These are phyloP conservation scores for Lupinus albus DNA, from an alignment of 306 rosid genomes.

Conservation along the genomic window DNA sequence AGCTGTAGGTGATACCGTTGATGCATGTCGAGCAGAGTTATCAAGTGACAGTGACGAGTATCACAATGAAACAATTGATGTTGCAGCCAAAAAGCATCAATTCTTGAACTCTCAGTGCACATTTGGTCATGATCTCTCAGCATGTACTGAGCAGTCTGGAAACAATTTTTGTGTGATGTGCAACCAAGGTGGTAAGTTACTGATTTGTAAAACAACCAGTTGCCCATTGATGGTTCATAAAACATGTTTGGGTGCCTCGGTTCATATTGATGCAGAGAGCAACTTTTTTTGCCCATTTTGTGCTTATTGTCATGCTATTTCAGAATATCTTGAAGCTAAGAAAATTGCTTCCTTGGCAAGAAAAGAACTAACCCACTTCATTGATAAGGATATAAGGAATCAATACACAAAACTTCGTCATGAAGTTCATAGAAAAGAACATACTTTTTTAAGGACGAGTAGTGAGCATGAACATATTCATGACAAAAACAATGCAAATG, in stretches of 20 bases:
- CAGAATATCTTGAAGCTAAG: constrained; percentile 67
- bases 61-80: constrained; percentile 46
- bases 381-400: constrained; percentile 37
- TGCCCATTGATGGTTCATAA: constrained; percentile 72
- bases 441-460: constrained; percentile 30
- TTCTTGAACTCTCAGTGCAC: constrained; percentile 48
- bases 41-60: constrained; percentile 44
- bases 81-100: constrained; percentile 48
- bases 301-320: constrained; percentile 52
- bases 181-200: constrained; percentile 58
- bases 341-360: constrained; percentile 54
- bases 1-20: constrained; percentile 41
- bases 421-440: constrained; percentile 42
- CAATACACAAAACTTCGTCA: constrained; percentile 26
- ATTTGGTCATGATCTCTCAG: constrained; percentile 41
- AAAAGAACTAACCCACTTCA: constrained; percentile 53
- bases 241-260: constrained; percentile 53
- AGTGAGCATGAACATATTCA: constrained; percentile 38
- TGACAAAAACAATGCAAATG: constrained; percentile 39
- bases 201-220: constrained; percentile 56
- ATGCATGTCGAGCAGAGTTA: constrained; percentile 39
- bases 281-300: constrained; percentile 77
- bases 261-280: constrained; percentile 47
- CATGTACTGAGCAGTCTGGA: constrained; percentile 33
- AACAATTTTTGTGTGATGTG: constrained; percentile 56